Evolutionary conservation across 495 filamentous ascomycete genomes (phyloP).

Genomic region (Penicillium psychrofluorescens): DNA sequence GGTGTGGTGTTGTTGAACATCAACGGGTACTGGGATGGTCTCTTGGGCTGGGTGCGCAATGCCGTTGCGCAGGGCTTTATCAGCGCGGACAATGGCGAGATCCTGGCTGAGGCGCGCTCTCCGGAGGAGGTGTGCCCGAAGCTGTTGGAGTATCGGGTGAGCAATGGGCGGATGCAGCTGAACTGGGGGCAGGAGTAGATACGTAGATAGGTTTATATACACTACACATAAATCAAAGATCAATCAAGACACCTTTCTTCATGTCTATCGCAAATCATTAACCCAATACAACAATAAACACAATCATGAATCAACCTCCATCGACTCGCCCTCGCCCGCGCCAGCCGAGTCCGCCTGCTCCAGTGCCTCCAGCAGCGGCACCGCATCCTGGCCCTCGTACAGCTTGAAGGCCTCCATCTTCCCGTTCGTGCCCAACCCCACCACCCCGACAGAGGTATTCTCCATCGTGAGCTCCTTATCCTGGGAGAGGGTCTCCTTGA

Average conservation of each 20-base stretch:
- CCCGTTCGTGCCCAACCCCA: conserved; percentile 51
- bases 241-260: conserved; percentile 5
- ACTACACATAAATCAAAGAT: too few relatives aligned
- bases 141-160: conserved; percentile 68
- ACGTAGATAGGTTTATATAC: background rate
- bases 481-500: conserved; percentile 93
- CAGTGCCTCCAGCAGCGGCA: conserved; percentile 53
- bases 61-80: conserved; percentile 76
- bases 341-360: conserved; percentile 68
- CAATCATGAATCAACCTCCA: conserved; percentile 77
- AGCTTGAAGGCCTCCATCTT: conserved; percentile 79
- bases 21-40: conserved; percentile 83
- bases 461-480: conserved; percentile 96
- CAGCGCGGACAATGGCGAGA: conserved; percentile 54
- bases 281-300: conserved; percentile 3
- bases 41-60: conserved; percentile 74
- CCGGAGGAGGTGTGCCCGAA: conserved; percentile 63
- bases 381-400: conserved; percentile 82
- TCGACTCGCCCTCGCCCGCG: conserved; percentile 54
- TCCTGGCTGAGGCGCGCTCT: conserved; percentile 68
- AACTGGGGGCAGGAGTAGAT: conserved; percentile 69
- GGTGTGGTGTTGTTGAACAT: conserved; percentile 80
- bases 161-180: conserved; percentile 66
- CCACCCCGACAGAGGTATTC: conserved; percentile 86
- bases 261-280: conserved; percentile 32